Conservation (phyloP, 768 basidiomycete genomes). For the Calocybe indica region DNA sequence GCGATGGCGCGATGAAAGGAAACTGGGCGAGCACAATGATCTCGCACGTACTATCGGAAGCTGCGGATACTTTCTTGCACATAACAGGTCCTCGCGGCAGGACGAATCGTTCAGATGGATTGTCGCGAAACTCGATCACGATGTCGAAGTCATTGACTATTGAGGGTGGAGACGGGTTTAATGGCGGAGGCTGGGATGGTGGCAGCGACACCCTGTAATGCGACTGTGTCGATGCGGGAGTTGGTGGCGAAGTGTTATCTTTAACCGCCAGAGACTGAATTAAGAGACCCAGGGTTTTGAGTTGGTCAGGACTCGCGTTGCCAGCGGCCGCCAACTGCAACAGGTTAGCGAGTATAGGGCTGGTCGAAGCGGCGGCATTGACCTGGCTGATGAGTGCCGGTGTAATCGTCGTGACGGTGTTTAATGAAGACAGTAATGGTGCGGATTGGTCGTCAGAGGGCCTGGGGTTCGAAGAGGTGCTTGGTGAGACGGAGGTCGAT, state of each 20-base stretch:
- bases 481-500: slow-evolving; percentile 9
- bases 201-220: background rate
- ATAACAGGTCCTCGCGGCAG: slow-evolving; percentile 56
- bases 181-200: slow-evolving; percentile 6
- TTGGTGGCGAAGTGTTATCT: slow-evolving; percentile 11
- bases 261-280: slow-evolving; percentile 56
- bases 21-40: slow-evolving; percentile 39
- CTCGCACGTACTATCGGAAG: slow-evolving; percentile 16
- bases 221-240: slow-evolving; percentile 6
- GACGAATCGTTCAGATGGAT: slow-evolving; percentile 56
- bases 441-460: slow-evolving; percentile 14
- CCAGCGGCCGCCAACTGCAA: slow-evolving; percentile 60
- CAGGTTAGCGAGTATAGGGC: slow-evolving; percentile 64
- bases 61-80: slow-evolving; percentile 35
- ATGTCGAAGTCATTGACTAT: slow-evolving; percentile 62
- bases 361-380: slow-evolving; percentile 55
- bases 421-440: slow-evolving; percentile 39
- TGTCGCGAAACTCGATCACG: slow-evolving; percentile 66
- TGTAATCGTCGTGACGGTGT: slow-evolving; percentile 43
- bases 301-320: slow-evolving; percentile 55
- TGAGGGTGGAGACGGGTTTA: slow-evolving; percentile 10
- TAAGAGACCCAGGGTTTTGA: slow-evolving; percentile 65
- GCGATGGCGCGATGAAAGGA: slow-evolving; percentile 27
- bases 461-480: slow-evolving; percentile 7
- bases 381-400: slow-evolving; percentile 58